Conservation (phyloP, 2,329 filamentous ascomycete genomes). For the Grosmannia huntii region DNA sequence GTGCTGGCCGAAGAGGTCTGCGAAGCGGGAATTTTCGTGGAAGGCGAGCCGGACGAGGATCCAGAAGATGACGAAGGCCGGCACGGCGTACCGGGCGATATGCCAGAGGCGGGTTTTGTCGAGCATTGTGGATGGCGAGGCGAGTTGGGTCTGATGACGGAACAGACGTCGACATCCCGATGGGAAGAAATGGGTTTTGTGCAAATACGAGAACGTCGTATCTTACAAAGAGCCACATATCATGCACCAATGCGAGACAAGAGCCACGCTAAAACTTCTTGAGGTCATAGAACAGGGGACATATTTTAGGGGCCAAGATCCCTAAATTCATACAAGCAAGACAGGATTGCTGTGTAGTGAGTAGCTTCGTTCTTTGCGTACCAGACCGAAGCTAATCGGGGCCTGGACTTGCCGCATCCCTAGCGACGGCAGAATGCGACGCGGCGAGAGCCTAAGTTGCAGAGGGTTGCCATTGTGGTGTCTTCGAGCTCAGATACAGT, state of each 20-base stretch:
- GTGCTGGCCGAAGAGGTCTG: slow-evolving; percentile 16
- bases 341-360: neutral
- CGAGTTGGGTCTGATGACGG: neutral
- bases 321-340: neutral
- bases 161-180: neutral
- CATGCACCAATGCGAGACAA: neutral
- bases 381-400: neutral
- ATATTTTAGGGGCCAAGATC: neutral
- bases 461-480: no score
- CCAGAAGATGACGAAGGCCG: slow-evolving; percentile 15
- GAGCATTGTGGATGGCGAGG: slow-evolving; percentile 14
- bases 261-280: neutral
- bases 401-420: neutral
- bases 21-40: slow-evolving; percentile 3
- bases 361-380: neutral
- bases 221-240: neutral
- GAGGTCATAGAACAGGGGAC: no score
- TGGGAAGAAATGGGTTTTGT: neutral
- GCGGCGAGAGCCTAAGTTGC: neutral
- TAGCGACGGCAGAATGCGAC: neutral
- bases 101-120: slow-evolving; percentile 15
- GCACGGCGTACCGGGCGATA: slow-evolving; percentile 15
- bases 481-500: no score
- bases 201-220: neutral
- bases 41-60: slow-evolving; percentile 13